Evolutionary conservation across 139 green algal species (phyloP).

Genomic region (Zygnema circumcarinatum): DNA sequence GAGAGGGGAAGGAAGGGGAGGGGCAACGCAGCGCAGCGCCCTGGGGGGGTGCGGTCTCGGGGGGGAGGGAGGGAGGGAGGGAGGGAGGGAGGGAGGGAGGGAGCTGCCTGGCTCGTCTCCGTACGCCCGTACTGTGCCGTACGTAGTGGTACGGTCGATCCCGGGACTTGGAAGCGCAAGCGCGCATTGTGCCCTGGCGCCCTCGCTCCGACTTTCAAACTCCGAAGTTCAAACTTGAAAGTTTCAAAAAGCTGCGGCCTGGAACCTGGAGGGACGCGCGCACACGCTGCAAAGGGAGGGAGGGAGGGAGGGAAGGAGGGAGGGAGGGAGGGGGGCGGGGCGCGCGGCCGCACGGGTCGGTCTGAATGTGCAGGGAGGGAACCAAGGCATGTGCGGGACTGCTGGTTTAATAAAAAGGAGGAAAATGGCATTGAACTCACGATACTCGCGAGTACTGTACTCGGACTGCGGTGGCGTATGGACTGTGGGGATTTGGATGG

Average conservation of each 20-base stretch:
- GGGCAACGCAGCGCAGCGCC: background rate
- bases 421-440: background rate
- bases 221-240: no score
- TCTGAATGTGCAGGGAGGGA: background rate
- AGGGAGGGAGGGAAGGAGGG: background rate
- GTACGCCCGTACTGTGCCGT: no score
- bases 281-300: background rate
- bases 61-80: background rate
- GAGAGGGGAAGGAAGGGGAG: background rate
- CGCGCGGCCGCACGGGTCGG: no score
- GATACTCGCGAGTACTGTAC: background rate
- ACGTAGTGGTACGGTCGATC: background rate
- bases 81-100: background rate
- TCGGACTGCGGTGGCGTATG: background rate
- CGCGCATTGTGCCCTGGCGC: background rate
- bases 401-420: background rate
- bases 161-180: background rate
- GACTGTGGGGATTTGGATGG: background rate
- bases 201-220: no score
- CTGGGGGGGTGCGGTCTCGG: no score
- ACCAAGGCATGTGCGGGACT: background rate
- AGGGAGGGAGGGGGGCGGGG: background rate
- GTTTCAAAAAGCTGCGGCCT: no score
- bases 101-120: no score
- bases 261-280: background rate